Base-by-base conservation (phyloP, 1,284 basidiomycete genomes). In the Xerocomus nothofagi region DNA sequence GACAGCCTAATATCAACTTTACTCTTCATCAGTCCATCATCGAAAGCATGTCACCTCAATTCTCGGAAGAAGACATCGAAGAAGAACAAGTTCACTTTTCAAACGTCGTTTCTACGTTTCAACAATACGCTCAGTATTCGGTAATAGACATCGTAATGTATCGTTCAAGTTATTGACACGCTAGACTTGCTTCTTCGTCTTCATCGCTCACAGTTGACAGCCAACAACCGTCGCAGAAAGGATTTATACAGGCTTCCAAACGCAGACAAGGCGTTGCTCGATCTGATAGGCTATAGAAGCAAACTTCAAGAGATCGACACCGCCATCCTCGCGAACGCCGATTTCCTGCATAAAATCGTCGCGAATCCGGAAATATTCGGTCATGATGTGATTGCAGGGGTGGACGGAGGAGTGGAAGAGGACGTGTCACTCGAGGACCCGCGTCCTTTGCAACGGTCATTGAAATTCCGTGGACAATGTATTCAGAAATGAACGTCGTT, bases 311-410 rank as follows among this genome's bases (percentile, higher is more conserved):
- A 75, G 32, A 81, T 85, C 17, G 88, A 91, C 65, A 66, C 74
- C 1, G 85, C 86, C 12, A 90, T 91, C 57, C 67, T 82, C 36
- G 74, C 68, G 37, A 91, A 91, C 57, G 84, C 84, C 2, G 70
- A 81, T 26, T 90, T 91, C 64, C 62, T 91, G 49, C 68, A 74
- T 15, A 67, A 77, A 53, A 82, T 91, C 50, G 79, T 88, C 15
- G 80, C 77, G 11, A 75, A 86, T 66, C 83, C 88, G 0, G 82
- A 84, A 58, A 89, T 91, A 36, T 91, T 91, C 61, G 83, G 81
- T 11, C 76, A 80, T 54, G 76, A 74, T 14, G 38, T 73, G 1
- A 69, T n/a, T 4, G 3, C 66, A 12, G 59, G 60, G 2, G 62
- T 60, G 6, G 56, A 56, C 3, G 46, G 15, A 0, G 4, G 9